A percentile compares a stretch with the other conserved stretches of the same genome.
These are phyloP conservation scores for Turritis glabra DNA, from an alignment of 345 rosid genomes.

Conservation along the genomic window DNA sequence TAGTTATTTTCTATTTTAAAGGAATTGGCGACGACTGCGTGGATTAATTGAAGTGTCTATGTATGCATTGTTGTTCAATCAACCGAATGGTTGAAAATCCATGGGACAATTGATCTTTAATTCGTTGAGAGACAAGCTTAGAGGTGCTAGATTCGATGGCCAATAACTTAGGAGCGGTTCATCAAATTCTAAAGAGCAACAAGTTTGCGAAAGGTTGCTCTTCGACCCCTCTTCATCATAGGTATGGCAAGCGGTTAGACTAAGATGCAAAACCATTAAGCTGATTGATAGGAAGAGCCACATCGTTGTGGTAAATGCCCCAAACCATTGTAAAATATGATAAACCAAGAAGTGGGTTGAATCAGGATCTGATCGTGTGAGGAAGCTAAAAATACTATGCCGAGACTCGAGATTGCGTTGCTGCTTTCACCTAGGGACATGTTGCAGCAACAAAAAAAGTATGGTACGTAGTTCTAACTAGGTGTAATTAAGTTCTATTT, in stretches of 20 bases:
- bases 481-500: not conserved
- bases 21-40: no score
- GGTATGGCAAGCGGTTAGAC: not conserved
- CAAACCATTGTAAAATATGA: not conserved
- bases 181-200: not conserved
- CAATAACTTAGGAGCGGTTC: not conserved
- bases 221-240: not conserved
- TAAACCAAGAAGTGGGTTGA: not conserved
- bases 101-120: not conserved
- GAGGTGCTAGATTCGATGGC: not conserved
- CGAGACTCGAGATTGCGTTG: not conserved
- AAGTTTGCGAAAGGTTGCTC: not conserved
- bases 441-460: not conserved
- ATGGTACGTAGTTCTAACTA: not conserved
- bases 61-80: no score
- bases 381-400: not conserved
- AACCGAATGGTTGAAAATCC: not conserved
- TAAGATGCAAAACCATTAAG: not conserved
- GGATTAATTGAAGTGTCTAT: no score
- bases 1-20: no score
- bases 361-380: not conserved
- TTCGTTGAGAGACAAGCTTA: not conserved
- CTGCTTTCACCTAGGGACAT: not conserved
- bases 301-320: not conserved
- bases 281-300: not conserved